Evolutionary conservation across 2,329 filamentous ascomycete species (phyloP), one percentile per base, ranked within the genome.

Genomic region (Arthrinium phaeospermum): DNA sequence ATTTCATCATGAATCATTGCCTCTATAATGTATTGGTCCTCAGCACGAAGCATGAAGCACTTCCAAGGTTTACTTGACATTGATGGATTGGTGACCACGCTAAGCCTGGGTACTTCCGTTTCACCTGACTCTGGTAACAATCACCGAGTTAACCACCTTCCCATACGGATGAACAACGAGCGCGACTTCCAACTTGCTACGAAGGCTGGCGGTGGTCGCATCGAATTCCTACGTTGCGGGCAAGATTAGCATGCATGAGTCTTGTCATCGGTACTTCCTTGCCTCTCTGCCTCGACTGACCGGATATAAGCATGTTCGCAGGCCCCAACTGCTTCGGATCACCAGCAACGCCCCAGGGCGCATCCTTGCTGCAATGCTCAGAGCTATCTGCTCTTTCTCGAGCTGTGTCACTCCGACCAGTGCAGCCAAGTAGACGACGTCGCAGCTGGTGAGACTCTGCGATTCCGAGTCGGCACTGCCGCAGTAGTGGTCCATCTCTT

Each of bases 341-440:
- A 88, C 80, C n/a, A 88, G 73, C 73, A 88, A 70, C 0, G 82
- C 81, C 0, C 86, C 86, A 0, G 78, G 75, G 46, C 74, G 80
- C 83, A 88, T 83, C 57, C 79, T 80, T 30, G 64, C 71, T 2
- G 80, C 81, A 3, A 88, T 74, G 0, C 75, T 75, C 8, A 74
- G 71, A 1, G 88, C 69, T 30, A 87, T 82, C 0, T 53, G 71
- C 46, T 85, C 77, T 75, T 89, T 89, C 0, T 83, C 78, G 0
- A 70, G 47, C n/a, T 83, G 82, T 0, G 81, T 80, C 14, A 78
- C 77, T 0, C 87, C 86, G 0, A 88, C 87, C 0, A 89, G 77
- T 0, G 86, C 86, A 3, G 86, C 86, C 4, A 89, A 76, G 74
- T 85, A 88, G 0, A 89, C 84, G 0, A 87, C 83, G 68, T 88